Evolutionary conservation across 2,329 filamentous ascomycete genomes (phyloP), one percentile per base, ranked within the genome.

Genomic region (Calcarisporium arbuscula): DNA sequence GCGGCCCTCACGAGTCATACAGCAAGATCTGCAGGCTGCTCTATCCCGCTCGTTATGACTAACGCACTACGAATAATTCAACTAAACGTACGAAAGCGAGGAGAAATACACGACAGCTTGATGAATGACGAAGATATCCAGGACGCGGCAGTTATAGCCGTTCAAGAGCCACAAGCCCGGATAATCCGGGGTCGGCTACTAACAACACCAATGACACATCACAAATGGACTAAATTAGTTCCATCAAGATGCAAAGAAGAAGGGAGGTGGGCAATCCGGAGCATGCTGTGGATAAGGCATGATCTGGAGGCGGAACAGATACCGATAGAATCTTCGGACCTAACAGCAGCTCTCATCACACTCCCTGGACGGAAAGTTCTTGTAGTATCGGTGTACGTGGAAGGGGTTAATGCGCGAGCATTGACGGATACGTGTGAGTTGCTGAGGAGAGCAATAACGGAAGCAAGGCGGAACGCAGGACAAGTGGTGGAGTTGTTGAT

Each of bases 1-100:
- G 40, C 5, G 37, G 45, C n/a, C 45, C 35, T 10, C 40, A 50
- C n/a, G 34, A 47, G 26, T 47, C 40, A 28, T 49, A 46, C 32
- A 50, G 47, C 36, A 45, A 34, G 34, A 50, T 36, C 27, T 50
- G 32, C 36, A 19, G 20, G 35, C 41, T 36, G 32, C 42, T 50
- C 22, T 50, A 44, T 28, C 44, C 35, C 7, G 20, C 28, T 31
- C 30, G 17, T 4, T 1, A 51, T 48, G 32, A 49, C 19, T 47
- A 47, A 22, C 8, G 28, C 35, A n/a, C 25, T 46, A 19, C 27
- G 35, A 20, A 38, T 49, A 4, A 35, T 47, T 20, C 30, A 43
- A 30, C 39, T 42, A 1, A 48, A 46, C n/a, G 27, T 48, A 2
- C 26, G 23, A 32, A 47, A 46, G 35, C 18, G 35, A 30, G 40